phyloP scores from a whole-genome alignment of 371 early-diverging fungal genomes.

The Mortierella sp. region DNA sequence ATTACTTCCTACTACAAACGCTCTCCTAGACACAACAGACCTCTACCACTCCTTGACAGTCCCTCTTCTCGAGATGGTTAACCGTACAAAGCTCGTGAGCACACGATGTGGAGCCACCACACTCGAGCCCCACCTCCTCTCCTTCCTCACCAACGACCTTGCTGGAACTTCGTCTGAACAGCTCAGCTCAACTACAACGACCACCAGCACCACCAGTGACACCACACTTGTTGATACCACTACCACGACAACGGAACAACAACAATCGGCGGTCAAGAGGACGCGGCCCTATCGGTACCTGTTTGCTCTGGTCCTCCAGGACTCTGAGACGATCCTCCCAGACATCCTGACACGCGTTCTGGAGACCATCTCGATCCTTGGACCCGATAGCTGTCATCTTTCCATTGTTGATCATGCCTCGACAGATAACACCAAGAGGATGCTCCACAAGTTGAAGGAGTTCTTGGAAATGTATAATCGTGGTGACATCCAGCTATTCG shows the following conservation, averaged over 20 bases:
- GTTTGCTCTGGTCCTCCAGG: constrained; percentile 27
- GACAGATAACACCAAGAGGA: constrained; percentile 14
- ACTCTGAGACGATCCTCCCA: constrained; percentile 23
- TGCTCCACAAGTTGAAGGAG: constrained; percentile 8
- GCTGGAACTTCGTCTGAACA: not conserved
- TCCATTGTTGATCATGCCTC: constrained; percentile 44
- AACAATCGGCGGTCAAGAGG: not conserved
- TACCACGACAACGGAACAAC: not conserved
- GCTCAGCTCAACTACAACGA: not conserved
- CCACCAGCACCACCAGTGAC: not conserved
- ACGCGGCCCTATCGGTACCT: constrained; percentile 17
- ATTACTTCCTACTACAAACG: constrained; percentile 24
- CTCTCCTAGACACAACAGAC: constrained; percentile 29
- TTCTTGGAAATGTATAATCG: constrained; percentile 36
- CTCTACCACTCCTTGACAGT: constrained; percentile 30
- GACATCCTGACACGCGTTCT: constrained; percentile 34
- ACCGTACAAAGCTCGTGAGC: constrained; percentile 32
- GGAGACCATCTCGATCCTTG: constrained; percentile 35
- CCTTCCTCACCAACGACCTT: constrained; percentile 35
- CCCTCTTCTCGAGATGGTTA: constrained; percentile 25
- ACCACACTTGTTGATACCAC: not conserved
- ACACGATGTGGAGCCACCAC: constrained; percentile 26
- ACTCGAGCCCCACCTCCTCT: constrained; percentile 38
- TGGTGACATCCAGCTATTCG: not conserved
- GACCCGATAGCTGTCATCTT: constrained; percentile 35